Base-by-base conservation (phyloP, 352 stramenopile species). In the Globisporangium spinosum region DNA sequence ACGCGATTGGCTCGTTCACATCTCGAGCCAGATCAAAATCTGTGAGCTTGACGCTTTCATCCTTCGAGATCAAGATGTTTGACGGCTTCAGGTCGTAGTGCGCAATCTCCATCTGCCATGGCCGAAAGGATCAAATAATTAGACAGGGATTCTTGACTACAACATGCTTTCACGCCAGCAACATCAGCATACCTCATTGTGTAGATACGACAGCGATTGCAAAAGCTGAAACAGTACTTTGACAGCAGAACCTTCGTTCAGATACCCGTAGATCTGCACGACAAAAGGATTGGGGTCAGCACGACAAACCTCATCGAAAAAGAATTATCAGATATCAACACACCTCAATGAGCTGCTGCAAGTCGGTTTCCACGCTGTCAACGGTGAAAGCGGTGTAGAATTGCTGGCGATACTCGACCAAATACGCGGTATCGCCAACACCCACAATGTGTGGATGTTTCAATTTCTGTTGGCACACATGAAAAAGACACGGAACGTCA, bases 61-160 rank as follows among this genome's bases (percentile, higher is more conserved):
- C 85, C 6, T 82, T 73, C 49, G 93, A 94, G 70, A 99, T 93
- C 35, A 99, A 78, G 62, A 99, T 87, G 76, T 99, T 99, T 32
- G 96, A 98, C 49, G 97, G 97, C 75, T 99, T 99, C 23, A 99
- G 80, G 73, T 99, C 97, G 60, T 93, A 92, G 60, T 97, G 89
- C 56, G 85, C 85, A 66, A 91, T 79, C 51, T 80, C 77, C 73
- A 88, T 89, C 84, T 91, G 58, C 20, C 23, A 63, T 40, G 51
- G 51, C 2, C 1, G 70, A 29, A 27, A 58, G 61, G 10, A 70
- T 2, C 6, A 49, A 40, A 12, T 45, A 29, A 6, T 60, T 27
- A 60, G 29, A 43, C 29, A 45, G 4, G 22, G 10, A 7, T 60
- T 35, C 55, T 53, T 67, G 32, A 69, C 58, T 65, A 35, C 32